These are phyloP conservation scores for Apiospora arundinis DNA, from an alignment of 2,329 filamentous ascomycete genomes.

Conservation along the genomic window DNA sequence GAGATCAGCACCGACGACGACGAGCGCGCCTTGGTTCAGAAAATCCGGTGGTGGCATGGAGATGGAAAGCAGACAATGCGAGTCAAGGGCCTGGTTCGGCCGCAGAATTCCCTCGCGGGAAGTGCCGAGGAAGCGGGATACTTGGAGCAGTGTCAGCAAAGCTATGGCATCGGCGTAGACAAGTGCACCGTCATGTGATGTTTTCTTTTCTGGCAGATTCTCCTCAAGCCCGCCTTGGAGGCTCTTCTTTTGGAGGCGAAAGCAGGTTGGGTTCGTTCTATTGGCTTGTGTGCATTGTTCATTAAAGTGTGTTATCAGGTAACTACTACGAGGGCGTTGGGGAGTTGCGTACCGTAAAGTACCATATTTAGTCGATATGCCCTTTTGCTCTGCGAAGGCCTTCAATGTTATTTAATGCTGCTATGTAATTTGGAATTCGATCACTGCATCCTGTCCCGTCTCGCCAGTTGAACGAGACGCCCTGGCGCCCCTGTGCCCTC, in stretches of 20 bases:
- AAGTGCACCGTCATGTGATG: conserved; percentile 61
- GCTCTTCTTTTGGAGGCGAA: no score
- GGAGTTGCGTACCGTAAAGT: not conserved
- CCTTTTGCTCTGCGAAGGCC: no score
- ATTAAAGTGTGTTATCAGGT: no score
- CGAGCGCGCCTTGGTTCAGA: conserved; percentile 73
- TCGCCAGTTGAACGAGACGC: no score
- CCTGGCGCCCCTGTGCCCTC: no score
- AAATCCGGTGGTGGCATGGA: conserved; percentile 90
- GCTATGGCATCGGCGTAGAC: conserved; percentile 51
- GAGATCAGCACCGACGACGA: conserved; percentile 77
- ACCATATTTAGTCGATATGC: no score
- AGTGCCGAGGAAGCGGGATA: conserved; percentile 79
- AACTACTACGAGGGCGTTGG: not conserved
- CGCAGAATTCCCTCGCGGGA: conserved; percentile 61
- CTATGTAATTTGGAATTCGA: no score
- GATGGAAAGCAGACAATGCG: conserved; percentile 82
- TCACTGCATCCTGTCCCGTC: no score
- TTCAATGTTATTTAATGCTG: not conserved
- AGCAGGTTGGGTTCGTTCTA: no score
- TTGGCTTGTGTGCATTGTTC: no score
- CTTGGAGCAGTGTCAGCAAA: conserved; percentile 69
- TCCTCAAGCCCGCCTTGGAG: not conserved
- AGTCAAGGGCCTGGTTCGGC: conserved; percentile 75
- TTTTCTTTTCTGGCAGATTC: not conserved